Conservation (phyloP, 2,329 filamentous ascomycete genomes). For the Bipolaris oryzae region DNA sequence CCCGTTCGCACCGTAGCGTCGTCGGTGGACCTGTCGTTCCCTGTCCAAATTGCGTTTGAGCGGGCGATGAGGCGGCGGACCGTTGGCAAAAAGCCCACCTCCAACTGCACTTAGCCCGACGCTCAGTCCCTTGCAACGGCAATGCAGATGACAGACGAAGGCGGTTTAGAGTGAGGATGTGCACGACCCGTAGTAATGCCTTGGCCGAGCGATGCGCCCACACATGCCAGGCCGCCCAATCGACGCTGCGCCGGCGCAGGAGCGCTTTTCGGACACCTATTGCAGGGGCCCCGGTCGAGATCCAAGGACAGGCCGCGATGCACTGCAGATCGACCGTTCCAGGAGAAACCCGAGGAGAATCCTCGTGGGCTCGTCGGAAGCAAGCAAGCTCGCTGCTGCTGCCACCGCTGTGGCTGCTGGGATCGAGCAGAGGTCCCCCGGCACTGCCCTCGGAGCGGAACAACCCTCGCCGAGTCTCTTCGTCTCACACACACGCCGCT, state of each 20-base stretch:
- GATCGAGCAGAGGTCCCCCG: constrained; percentile 12
- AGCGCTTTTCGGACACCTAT: constrained; percentile 46
- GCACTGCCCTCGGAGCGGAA: constrained; percentile 25
- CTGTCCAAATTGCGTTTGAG: constrained; percentile 46
- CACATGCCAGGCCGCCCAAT: constrained; percentile 44
- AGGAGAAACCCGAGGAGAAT: constrained; percentile 32
- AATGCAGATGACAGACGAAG: constrained; percentile 48
- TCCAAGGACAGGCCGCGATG: constrained; percentile 49
- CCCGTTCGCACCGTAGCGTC: constrained; percentile 42
- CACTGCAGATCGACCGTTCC: constrained; percentile 49
- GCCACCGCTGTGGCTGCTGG: constrained; percentile 2
- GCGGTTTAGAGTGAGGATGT: constrained; percentile 39
- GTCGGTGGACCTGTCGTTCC: constrained; percentile 39
- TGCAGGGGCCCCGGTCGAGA: constrained; percentile 28
- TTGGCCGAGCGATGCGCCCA: constrained; percentile 47
- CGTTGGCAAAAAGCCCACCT: constrained; percentile 44
- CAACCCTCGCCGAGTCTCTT: constrained; percentile 21
- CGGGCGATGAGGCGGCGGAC: constrained; percentile 46
- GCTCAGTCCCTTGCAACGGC: constrained; percentile 47
- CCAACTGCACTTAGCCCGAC: constrained; percentile 38
- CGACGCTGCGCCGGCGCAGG: constrained; percentile 47
- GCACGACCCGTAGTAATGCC: constrained; percentile 42
- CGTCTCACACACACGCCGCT: constrained; percentile 11
- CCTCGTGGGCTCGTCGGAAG: constrained; percentile 31
- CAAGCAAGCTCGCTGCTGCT: constrained; percentile 22